These are phyloP conservation scores for Nectriaceae sp. DNA, from an alignment of 2,329 filamentous ascomycete species.

Conservation along the genomic window DNA sequence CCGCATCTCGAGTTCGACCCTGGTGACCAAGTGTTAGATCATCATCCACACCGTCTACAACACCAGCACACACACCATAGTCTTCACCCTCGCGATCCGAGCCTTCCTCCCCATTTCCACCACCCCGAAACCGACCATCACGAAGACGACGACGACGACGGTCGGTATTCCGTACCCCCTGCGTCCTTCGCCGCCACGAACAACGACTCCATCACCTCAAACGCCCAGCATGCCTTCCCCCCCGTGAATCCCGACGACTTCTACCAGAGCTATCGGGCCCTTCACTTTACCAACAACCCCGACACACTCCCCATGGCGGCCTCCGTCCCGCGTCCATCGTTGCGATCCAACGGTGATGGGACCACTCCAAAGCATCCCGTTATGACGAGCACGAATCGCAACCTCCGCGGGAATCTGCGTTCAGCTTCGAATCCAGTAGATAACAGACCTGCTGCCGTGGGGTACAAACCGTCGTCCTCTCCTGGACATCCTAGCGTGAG, in stretches of 20 bases:
- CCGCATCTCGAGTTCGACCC: not conserved
- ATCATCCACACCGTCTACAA: not conserved
- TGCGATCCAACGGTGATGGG: constrained; percentile 54
- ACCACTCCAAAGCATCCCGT: constrained; percentile 50
- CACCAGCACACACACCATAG: not conserved
- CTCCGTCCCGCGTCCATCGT: constrained; percentile 44
- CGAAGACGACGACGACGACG: constrained; percentile 20
- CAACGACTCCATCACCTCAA: constrained; percentile 21
- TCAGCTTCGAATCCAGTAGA: constrained; percentile 60
- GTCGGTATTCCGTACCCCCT: constrained; percentile 21
- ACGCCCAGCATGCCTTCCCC: constrained; percentile 40
- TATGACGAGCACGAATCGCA: constrained; percentile 25
- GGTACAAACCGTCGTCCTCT: constrained; percentile 32
- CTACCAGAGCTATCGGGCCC: constrained; percentile 51
- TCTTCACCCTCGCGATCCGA: not conserved
- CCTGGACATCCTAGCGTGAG: constrained; percentile 67
- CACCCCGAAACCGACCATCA: constrained; percentile 28
- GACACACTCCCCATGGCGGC: constrained; percentile 40
- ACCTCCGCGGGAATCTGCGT: constrained; percentile 44
- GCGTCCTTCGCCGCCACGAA: constrained; percentile 25
- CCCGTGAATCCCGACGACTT: constrained; percentile 56
- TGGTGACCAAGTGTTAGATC: not conserved
- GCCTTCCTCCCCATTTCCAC: constrained; percentile 2
- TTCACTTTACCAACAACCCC: constrained; percentile 36
- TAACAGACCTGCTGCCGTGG: constrained; percentile 37